A percentile compares a stretch with the other conserved stretches of the same genome.
Evolutionary conservation across 352 stramenopile species (phyloP).

Genomic region (Phytophthora colocasiae): DNA sequence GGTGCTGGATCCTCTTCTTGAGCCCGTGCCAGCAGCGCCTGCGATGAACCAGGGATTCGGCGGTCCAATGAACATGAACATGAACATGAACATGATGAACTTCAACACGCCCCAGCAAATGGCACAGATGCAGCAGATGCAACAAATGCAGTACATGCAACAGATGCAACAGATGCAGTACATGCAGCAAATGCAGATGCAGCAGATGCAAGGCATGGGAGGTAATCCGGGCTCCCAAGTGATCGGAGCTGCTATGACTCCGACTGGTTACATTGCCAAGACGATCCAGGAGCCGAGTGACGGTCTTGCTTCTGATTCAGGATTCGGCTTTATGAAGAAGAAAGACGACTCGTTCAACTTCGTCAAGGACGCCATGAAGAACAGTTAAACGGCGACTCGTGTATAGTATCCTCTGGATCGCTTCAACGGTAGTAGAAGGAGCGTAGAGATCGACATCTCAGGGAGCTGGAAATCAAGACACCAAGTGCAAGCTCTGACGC

Average conservation of each 20-base stretch:
- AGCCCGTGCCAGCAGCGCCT: constrained; percentile 58
- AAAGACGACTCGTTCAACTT: constrained; percentile 92
- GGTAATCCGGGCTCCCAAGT: constrained; percentile 66
- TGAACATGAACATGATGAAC: constrained; percentile 80
- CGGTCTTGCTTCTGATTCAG: constrained; percentile 67
- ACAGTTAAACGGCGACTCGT: constrained; percentile 57
- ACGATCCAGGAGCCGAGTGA: constrained; percentile 86
- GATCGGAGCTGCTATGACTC: constrained; percentile 87
- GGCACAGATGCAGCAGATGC: constrained; percentile 68
- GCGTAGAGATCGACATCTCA: constrained; percentile 37
- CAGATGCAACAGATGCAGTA: constrained; percentile 80
- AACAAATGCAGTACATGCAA: constrained; percentile 71
- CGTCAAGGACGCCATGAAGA: constrained; percentile 91
- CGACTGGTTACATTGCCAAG: constrained; percentile 87
- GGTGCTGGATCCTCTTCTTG: constrained; percentile 75
- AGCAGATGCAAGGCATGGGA: constrained; percentile 68
- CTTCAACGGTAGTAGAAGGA: constrained; percentile 40
- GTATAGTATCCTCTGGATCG: constrained; percentile 61
- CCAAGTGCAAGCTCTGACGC: constrained; percentile 19
- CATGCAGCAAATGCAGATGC: constrained; percentile 76
- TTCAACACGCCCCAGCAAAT: constrained; percentile 61
- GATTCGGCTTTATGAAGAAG: constrained; percentile 90
- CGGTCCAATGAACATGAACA: constrained; percentile 60
- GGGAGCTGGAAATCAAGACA: constrained; percentile 24
- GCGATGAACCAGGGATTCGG: constrained; percentile 51